Base-by-base conservation (phyloP, 1,284 basidiomycete genomes). In the Heterobasidion parviporum region DNA sequence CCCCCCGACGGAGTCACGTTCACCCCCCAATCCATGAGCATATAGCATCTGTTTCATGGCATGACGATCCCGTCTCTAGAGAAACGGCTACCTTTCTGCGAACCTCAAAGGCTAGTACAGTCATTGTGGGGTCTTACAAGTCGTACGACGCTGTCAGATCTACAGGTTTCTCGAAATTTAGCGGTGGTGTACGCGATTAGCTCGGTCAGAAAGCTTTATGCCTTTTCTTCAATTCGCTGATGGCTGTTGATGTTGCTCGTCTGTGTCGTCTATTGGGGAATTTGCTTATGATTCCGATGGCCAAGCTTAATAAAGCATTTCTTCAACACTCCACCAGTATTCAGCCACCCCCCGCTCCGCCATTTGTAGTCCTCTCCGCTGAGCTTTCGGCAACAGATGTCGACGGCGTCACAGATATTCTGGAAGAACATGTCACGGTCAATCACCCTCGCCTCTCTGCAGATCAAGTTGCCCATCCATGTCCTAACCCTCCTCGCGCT, bases 201-300 rank as follows among this genome's bases (percentile, higher is more conserved):
- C 66, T 90, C n/a, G 85, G 85, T n/a, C 82, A 79, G 61, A 65
- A 86, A 36, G 76, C 81, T 60, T 99, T 94, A 74, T 96, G 91
- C 87, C 72, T 89, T 26, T 71, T 77, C 2, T 83, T 96, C 67
- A 70, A 83, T 60, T 73, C 80, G 57, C 72, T 98, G 65, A 86
- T 99, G 64, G 89, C 92, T 1, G 3, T 74, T 93, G 58, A 89
- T 99, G 82, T 78, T 95, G 53, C 57, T 87, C 58, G 91, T 92
- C 36, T 95, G 94, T 68, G 67, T 92, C 56, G 73, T 94, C 49
- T 98, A 95, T 74, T 99, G 95, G 94, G 92, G 80, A 26, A 78
- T 94, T 60, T 99, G 58, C 80, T 99, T 67, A 90, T 94, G 45
- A 92, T 99, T 59, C 97, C 97, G 7, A 99, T 99, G 97, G 97